phyloP scores from a whole-genome alignment of 768 basidiomycete species.

The Suillus subluteus region DNA sequence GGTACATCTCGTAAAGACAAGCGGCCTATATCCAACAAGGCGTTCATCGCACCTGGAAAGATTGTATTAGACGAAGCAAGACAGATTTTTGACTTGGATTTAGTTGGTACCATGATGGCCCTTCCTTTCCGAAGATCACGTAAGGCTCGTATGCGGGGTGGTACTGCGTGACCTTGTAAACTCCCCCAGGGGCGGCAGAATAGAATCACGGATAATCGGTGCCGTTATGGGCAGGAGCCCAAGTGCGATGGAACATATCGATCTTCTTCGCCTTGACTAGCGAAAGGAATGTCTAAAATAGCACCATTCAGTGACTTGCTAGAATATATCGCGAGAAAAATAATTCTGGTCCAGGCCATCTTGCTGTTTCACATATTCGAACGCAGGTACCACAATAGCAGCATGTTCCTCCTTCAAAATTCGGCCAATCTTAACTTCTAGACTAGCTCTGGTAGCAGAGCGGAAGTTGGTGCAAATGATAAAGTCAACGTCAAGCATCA shows the following conservation, averaged over 20 bases:
- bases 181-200: constrained; percentile 40
- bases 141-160: constrained; percentile 83
- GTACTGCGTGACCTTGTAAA: too few relatives aligned
- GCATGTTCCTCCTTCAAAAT: constrained; percentile 56
- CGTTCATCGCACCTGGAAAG: constrained; percentile 79
- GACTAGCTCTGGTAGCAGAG: constrained; percentile 50
- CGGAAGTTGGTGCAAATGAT: constrained; percentile 83
- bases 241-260: constrained; percentile 69
- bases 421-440: constrained; percentile 32
- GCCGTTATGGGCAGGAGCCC: constrained; percentile 67
- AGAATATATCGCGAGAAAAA: too few relatives aligned
- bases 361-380: too few relatives aligned
- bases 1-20: constrained; percentile 88
- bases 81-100: neutral
- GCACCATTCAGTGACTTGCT: neutral
- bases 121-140: constrained; percentile 77
- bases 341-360: too few relatives aligned
- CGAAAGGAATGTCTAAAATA: neutral
- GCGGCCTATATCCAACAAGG: constrained; percentile 90
- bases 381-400: too few relatives aligned
- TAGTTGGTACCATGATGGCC: constrained; percentile 67
- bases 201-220: constrained; percentile 79
- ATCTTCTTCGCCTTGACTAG: constrained; percentile 59
- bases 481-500: constrained; percentile 94
- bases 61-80: neutral